Evolutionary conservation across 495 filamentous ascomycete species (phyloP), one percentile per base, ranked within the genome.

Genomic region (Lepidopterella palustris): DNA sequence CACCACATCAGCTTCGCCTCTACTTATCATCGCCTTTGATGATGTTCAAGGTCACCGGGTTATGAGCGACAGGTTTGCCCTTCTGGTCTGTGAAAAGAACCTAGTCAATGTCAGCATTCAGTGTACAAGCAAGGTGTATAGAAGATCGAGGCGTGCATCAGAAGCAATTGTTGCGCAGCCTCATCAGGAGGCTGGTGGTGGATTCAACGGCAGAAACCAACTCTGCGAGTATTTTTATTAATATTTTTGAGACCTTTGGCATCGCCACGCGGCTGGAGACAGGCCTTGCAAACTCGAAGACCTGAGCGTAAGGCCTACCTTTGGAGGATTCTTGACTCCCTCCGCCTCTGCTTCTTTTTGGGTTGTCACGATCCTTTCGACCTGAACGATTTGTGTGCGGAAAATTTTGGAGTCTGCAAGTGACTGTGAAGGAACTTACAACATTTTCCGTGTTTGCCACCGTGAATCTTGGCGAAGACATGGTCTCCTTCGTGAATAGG

Each of bases 21-120:
- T 42, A 42, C 10, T 42, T 42, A 13, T 42, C 10, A 2, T 10
- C 35, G 2, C 35, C 35, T 42, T 42, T 18, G 10, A 49, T 45
- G n/a, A 21, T 56, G 20, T 45, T 27, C 8, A 63, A 26, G 5
- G 60, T 63, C 8, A 25, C 56, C 45, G 60, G 60, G 39, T 63
- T 63, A 32, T 63, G 60, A 3, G 60, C 42, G 27, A 63, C 60
- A 10, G n/a, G 31, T n/a, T 63, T 52, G 29, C 57, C 57, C 25
- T 59, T 32, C 60, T 63, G 60, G 51, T 63, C 60, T 1, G 57
- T 59, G 24, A 59, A 63, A 26, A 63, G 13, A 10, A 63, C 60
- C 60, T 63, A 57, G 8, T 25, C 20, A 3, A 39, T 11, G 35
- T 42, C 13, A 42, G 35, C 35, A 42, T 42, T 42, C 18, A 42